Base-by-base conservation (phyloP, 108 stramenopile genomes). In the Cylindrotheca fusiformis region DNA sequence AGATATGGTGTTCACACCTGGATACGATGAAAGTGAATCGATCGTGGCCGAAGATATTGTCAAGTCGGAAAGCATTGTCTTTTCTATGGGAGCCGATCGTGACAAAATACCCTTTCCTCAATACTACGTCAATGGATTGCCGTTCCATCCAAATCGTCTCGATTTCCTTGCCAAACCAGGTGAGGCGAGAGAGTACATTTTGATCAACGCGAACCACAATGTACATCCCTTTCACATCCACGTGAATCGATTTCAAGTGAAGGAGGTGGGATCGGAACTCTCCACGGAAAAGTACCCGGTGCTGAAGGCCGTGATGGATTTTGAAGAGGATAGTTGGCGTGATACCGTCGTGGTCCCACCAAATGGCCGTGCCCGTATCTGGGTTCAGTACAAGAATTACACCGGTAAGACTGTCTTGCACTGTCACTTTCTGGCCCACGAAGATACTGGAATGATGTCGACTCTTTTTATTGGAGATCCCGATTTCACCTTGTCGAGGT, bases 391-490 rank as follows among this genome's bases (percentile, higher is more conserved):
- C 52, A 71, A 74, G 33, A 66, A 81, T 24, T 81, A 74, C 28
- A 81, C 72, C 10, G 80, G 80, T 3, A 81, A 81, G 52, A 77
- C 76, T 46, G 65, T 80, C 23, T 57, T 72, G 46, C 80, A 81
- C 52, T 81, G 80, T 53, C 80, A 81, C 68, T 81, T 81, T 55
- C 51, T 81, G 33, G 76, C 76, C 20, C 80, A 81, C 45, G 80
- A 81, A 67, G 80, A 81, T 68, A 77, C 76, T 6, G 80, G 80
- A 2, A 81, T 81, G 80, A 81, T 81, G 74, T 44, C 74, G 0
- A 75, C 78, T 19, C 36, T 79, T 1, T 75, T 79, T 31, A 75
- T 75, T 55, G 78, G 74, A 30, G n/a, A 48, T 14, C 58, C 57
- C 0, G 65, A 75, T 44, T 59, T 23, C 0, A 32, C 69, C 0